Conservation (phyloP, 2,329 filamentous ascomycete genomes). For the Nigrospora sphaerica region DNA sequence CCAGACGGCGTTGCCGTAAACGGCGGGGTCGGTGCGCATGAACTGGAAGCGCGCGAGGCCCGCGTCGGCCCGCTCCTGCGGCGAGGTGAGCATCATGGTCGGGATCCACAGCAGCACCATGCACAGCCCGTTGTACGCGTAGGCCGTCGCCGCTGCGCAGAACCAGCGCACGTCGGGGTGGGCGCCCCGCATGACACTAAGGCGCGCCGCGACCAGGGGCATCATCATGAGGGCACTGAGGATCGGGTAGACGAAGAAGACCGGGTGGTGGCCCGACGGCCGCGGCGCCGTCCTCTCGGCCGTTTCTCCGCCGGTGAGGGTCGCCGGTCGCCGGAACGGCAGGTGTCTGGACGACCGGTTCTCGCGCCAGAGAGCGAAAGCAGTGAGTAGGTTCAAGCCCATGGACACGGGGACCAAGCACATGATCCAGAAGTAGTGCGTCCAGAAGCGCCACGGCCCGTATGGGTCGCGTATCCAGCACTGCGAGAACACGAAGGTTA, state of each 20-base stretch:
- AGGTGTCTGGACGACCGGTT: constrained; percentile 14
- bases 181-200: constrained; percentile 51
- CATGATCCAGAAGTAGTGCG: constrained; percentile 58
- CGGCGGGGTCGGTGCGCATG: constrained; percentile 19
- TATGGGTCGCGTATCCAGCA: constrained; percentile 56
- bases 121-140: constrained; percentile 49
- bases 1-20: constrained; percentile 17
- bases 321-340: constrained; percentile 17
- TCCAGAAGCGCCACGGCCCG: constrained; percentile 43
- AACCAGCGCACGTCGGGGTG: constrained; percentile 46
- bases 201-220: constrained; percentile 57
- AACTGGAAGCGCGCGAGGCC: constrained; percentile 46
- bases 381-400: constrained; percentile 26
- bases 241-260: constrained; percentile 60
- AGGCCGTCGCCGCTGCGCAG: constrained; percentile 50
- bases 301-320: background rate
- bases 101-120: constrained; percentile 46
- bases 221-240: constrained; percentile 63
- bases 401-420: constrained; percentile 25
- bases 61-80: constrained; percentile 30
- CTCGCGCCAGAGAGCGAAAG: constrained; percentile 22
- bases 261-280: constrained; percentile 29
- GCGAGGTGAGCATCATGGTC: constrained; percentile 38
- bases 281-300: too few relatives aligned
- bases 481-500: constrained; percentile 20